Percentiles rank a stretch among this genome's conserved stretches.
Conservation (phyloP, 345 rosid species). For the Acer campestre region DNA sequence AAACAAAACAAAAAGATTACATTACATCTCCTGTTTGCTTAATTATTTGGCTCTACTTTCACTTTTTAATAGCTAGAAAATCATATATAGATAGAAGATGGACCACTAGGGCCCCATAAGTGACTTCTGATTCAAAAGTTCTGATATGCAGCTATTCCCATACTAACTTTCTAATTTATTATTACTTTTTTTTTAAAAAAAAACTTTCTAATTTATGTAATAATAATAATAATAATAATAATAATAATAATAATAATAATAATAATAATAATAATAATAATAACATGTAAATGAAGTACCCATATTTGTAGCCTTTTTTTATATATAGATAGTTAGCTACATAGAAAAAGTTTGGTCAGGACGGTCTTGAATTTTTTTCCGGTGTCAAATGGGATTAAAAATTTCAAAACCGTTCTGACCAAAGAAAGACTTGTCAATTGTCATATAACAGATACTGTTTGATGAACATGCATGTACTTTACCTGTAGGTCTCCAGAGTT, state of each 20-base stretch:
- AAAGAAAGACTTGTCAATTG: background rate
- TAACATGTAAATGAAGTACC: background rate
- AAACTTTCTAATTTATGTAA: too few relatives aligned
- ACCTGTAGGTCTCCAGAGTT: conserved; percentile 76
- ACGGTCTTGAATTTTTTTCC: too few relatives aligned
- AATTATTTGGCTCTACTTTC: background rate
- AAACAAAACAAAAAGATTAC: background rate
- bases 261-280: too few relatives aligned
- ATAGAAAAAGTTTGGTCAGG: too few relatives aligned
- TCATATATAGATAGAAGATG: background rate
- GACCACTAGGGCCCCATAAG: background rate
- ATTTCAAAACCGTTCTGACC: too few relatives aligned
- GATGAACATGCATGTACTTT: conserved; percentile 6
- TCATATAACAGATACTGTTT: background rate
- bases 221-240: too few relatives aligned
- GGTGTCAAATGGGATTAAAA: too few relatives aligned
- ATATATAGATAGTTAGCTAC: too few relatives aligned
- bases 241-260: too few relatives aligned
- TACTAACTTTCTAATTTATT: background rate
- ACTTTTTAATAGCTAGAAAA: background rate
- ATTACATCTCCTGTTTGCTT: background rate
- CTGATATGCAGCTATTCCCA: background rate
- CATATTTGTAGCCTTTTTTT: background rate
- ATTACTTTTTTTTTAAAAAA: too few relatives aligned
- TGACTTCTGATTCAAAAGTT: background rate